Evolutionary conservation across 2,329 filamentous ascomycete genomes (phyloP).

Genomic region (Purpureocillium takamizusanense): DNA sequence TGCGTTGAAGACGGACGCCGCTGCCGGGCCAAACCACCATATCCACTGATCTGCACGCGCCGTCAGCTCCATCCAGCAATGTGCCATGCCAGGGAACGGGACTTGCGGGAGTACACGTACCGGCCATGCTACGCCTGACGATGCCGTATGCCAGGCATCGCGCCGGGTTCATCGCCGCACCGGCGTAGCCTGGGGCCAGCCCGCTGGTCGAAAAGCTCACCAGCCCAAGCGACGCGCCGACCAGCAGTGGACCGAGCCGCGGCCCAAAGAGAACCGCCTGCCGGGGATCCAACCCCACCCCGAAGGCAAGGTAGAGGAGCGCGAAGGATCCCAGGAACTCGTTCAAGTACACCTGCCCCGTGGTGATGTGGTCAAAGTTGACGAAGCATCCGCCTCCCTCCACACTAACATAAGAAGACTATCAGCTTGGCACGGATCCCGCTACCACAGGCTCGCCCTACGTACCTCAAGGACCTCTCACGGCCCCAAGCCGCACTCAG

Average conservation of each 20-base stretch:
- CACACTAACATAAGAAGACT: conserved; percentile 3
- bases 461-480: conserved; percentile 18
- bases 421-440: too few relatives aligned
- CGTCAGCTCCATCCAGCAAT: not conserved
- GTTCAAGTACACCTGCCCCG: conserved; percentile 32
- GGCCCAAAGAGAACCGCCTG: conserved; percentile 39
- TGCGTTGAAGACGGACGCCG: conserved; percentile 16
- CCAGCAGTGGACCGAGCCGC: conserved; percentile 36
- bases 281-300: conserved; percentile 43
- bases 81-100: too few relatives aligned
- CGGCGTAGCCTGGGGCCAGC: conserved; percentile 28
- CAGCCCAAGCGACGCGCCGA: conserved; percentile 29
- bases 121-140: conserved; percentile 17
- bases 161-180: conserved; percentile 33
- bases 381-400: conserved; percentile 28
- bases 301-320: conserved; percentile 34
- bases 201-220: conserved; percentile 27
- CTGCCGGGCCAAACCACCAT: conserved; percentile 25
- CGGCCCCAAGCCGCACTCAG: conserved; percentile 24
- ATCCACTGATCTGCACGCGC: conserved; percentile 20
- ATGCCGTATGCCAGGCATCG: conserved; percentile 35
- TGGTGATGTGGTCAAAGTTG: conserved; percentile 22
- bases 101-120: conserved; percentile 4
- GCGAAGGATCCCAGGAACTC: conserved; percentile 32
- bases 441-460: too few relatives aligned